Evolutionary conservation across 2,329 filamentous ascomycete genomes (phyloP).

Genomic region (Fusarium sublunatum): DNA sequence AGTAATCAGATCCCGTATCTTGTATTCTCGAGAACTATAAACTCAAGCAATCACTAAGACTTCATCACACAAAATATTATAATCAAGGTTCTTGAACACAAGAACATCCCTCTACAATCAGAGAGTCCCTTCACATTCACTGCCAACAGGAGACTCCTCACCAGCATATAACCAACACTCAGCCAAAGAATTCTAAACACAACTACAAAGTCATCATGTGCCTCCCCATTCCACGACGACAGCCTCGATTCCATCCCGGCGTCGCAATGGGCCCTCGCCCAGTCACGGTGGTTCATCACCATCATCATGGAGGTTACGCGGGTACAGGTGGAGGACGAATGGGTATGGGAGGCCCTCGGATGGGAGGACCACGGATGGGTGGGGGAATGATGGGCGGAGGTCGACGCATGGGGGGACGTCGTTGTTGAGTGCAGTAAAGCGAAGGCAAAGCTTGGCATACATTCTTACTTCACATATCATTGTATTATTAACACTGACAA

Average conservation of each 20-base stretch:
- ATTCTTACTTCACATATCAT: too few species aligned
- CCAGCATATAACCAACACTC: too few species aligned
- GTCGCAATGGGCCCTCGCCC: conserved; percentile 22
- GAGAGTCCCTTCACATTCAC: neutral
- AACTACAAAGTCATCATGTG: conserved; percentile 6
- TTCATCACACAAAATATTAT: neutral
- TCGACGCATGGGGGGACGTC: conserved; percentile 13
- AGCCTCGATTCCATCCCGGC: neutral
- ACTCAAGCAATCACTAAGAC: neutral
- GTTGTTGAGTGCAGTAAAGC: neutral
- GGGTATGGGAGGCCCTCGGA: conserved; percentile 14
- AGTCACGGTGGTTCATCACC: conserved; percentile 19
- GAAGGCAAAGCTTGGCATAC: too few species aligned
- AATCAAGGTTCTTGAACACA: neutral
- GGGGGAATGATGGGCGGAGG: conserved; percentile 14
- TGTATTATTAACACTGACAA: too few species aligned
- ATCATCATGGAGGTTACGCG: conserved; percentile 18
- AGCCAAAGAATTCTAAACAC: neutral
- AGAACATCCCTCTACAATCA: neutral
- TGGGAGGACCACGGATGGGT: conserved; percentile 21
- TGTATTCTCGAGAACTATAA: neutral
- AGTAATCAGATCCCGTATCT: neutral
- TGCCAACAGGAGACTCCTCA: too few species aligned
- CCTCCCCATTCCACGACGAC: conserved; percentile 15
- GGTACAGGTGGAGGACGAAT: conserved; percentile 19